Percentiles rank a stretch among this genome's conserved stretches.
Evolutionary conservation across 2,329 filamentous ascomycete genomes (phyloP).

Genomic region (Sphaerulina musiva): DNA sequence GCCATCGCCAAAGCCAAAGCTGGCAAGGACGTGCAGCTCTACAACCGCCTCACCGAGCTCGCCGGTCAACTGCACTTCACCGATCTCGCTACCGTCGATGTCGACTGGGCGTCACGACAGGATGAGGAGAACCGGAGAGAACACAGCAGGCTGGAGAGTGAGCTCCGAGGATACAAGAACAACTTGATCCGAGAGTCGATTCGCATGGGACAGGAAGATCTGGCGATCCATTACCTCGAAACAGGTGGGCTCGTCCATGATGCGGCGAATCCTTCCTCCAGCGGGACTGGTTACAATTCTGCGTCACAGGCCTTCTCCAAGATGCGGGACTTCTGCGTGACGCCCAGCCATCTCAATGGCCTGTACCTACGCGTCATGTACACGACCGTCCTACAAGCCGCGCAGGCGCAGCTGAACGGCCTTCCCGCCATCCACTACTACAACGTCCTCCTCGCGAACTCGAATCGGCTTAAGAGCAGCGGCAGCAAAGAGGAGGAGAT

Average conservation of each 20-base stretch:
- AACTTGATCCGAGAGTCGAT: conserved; percentile 98
- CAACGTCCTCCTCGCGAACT: conserved; percentile 52
- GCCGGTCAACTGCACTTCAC: conserved; percentile 61
- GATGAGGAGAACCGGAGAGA: conserved; percentile 62
- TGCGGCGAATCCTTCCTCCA: conserved; percentile 18
- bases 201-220: conserved; percentile 81
- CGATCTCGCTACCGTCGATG: conserved; percentile 60
- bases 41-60: conserved; percentile 62
- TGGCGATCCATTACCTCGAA: conserved; percentile 74
- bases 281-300: conserved; percentile 50
- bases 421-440: conserved; percentile 38
- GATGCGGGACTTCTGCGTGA: conserved; percentile 87
- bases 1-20: conserved; percentile 70
- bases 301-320: conserved; percentile 73
- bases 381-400: conserved; percentile 73
- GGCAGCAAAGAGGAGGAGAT: conserved; percentile 52
- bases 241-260: conserved; percentile 52
- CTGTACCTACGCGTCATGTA: conserved; percentile 73
- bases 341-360: conserved; percentile 73
- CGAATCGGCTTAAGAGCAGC: conserved; percentile 43
- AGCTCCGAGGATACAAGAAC: conserved; percentile 90
- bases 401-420: conserved; percentile 38
- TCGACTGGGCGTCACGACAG: conserved; percentile 66
- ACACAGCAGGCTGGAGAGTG: conserved; percentile 68
- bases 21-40: conserved; percentile 65